phyloP scores from a whole-genome alignment of 345 rosid species.

The Litchi chinensis region DNA sequence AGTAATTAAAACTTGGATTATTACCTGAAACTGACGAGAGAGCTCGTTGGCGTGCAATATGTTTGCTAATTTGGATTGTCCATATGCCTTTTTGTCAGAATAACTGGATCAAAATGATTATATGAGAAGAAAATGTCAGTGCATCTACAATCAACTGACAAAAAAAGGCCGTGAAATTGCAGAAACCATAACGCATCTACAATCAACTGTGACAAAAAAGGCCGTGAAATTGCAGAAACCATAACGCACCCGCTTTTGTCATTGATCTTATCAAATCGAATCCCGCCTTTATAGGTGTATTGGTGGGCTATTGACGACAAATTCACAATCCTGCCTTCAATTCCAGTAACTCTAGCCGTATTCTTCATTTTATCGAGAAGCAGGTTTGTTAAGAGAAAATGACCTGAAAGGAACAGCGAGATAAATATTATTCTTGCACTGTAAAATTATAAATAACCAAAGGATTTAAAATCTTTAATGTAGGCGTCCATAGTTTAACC shows the following conservation, averaged over 20 bases:
- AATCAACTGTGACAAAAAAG: too few species aligned
- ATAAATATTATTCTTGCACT: neutral
- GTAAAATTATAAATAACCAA: too few species aligned
- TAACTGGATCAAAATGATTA: constrained; percentile 45
- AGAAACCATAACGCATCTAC: constrained; percentile 2
- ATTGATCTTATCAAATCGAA: constrained; percentile 58
- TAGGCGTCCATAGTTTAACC: too few species aligned
- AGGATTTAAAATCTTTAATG: too few species aligned
- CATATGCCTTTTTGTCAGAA: constrained; percentile 84
- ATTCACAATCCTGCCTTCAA: constrained; percentile 85
- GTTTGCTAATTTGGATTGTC: constrained; percentile 92
- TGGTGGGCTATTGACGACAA: constrained; percentile 85
- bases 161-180: neutral
- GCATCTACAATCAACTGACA: too few species aligned
- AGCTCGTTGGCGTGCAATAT: constrained; percentile 87
- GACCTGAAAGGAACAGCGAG: constrained; percentile 49
- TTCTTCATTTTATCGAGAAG: constrained; percentile 82
- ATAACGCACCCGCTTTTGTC: constrained; percentile 41
- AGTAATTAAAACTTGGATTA: neutral
- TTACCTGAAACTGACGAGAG: constrained; percentile 79
- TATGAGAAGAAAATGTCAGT: neutral
- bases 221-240: neutral
- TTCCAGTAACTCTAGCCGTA: constrained; percentile 53
- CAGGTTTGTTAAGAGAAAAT: constrained; percentile 81
- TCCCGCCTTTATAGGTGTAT: constrained; percentile 62